Base-by-base conservation (phyloP, 1,284 basidiomycete genomes). In the Blastosporella zonata region DNA sequence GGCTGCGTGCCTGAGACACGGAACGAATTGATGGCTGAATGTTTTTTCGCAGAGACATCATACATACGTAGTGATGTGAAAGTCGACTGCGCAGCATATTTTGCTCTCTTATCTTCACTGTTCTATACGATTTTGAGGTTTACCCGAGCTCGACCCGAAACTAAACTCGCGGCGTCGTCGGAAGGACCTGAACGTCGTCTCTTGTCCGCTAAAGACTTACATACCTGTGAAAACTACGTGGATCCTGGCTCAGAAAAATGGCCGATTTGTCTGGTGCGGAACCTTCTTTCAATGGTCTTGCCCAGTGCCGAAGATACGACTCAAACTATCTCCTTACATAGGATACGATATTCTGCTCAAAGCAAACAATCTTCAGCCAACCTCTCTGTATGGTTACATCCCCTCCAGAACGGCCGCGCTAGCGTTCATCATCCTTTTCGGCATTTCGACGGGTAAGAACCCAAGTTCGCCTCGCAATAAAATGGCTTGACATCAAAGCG, bases 391-490 rank as follows among this genome's bases (percentile, higher is more conserved):
- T 55, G 60, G 67, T 46, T 77, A 77, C 50, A 48, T 71, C n/a
- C 75, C 75, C 0, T 70, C 70, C 0, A 42, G 60, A 28, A 62
- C 61, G 38, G 62, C 73, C 6, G 67, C 67, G 33, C 57, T 65
- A 15, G 46, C 68, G 5, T 75, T 72, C 53, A 43, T 78, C 9
- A 58, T 56, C 1, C 63, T 77, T 2, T 78, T 73, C 55, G 58
- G 58, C 10, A 17, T 74, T n/a, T 65, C 70, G 1, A 67, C 71
- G 2, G 31, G 73, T 73, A 50, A 49, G 65, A n/a, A 20, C 5
- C 4, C 2, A 46, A 43, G 23, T 18, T 37, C 10, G 15, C 40
- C 20, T 43, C 34, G 8, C 21, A 20, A 23, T 10, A 33, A 15
- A 25, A 2, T 21, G 31, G 18, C 39, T 29, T 9, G 44, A 46